Base-by-base conservation (phyloP, 1,284 basidiomycete species). In the Spongiforma sp. region DNA sequence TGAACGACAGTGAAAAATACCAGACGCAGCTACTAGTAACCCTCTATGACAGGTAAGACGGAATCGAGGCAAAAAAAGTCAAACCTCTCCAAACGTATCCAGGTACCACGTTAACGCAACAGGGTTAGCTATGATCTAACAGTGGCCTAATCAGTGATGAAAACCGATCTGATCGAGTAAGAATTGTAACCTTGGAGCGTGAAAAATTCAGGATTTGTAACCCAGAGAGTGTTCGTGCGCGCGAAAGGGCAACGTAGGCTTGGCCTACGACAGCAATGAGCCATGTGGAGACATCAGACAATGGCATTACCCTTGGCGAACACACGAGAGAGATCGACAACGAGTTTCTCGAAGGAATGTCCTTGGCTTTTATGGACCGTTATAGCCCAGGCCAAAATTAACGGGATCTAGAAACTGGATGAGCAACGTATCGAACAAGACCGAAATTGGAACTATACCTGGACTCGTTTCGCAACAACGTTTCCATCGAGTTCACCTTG, bases 351-450 rank as follows among this genome's bases (percentile, higher is more conserved):
- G 24, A 63, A 59, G 0, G 58, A 52, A 8, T 65, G 61, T 1
- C 64, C 64, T 26, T 65, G 63, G 12, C 60, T 62, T 28, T 65
- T 65, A 33, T 65, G 64, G 7, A 65, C 26, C 0, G 50, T 64
- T 5, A 65, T 26, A 2, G 59, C 48, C 56, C 56, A 64, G 3
- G 50, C 59, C 2, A 64, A 17, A 19, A 17, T 17, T 11, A 64
- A 11, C 0, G 57, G 59, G 5, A 64, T n/a, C 64, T 64, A 14
- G 14, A 53, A 26, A 26, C 2, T n/a, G 36, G 11, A 33, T 41
- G 9, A 28, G 19, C 19, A 8, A 21, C 12, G 21, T 5, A 24
- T 3, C 2, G 15, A 46, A 1, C 24, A 2, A 46, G 28, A 6
- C 9, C 30, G 21, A 24, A 46, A 30, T 14, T 10, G 10, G 15